phyloP scores from a whole-genome alignment of 805 yeast species.

The Ogataea kodamae region DNA sequence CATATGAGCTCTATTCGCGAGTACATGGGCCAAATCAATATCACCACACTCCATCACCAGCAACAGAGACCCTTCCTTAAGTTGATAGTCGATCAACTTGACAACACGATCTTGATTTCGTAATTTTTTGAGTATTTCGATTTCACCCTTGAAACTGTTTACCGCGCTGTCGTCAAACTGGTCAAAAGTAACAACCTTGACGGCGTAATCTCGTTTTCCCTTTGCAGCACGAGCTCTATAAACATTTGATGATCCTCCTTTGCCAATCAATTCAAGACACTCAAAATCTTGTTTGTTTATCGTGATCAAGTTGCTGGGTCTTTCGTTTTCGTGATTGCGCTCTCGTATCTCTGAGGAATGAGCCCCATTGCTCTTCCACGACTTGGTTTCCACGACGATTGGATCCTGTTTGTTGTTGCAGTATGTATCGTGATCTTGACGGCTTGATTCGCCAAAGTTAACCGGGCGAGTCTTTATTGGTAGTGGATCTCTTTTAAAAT shows the following conservation, averaged over 20 bases:
- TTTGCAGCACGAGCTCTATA: conserved; percentile 60
- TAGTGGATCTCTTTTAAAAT: conserved; percentile 5
- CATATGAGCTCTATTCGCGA: conserved; percentile 49
- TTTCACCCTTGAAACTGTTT: conserved; percentile 85
- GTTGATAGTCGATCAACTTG: conserved; percentile 67
- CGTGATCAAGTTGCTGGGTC: conserved; percentile 16
- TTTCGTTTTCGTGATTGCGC: conserved; percentile 4
- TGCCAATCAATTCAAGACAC: conserved; percentile 73
- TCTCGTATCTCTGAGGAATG: conserved; percentile 3
- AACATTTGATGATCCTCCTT: conserved; percentile 92
- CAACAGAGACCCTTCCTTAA: conserved; percentile 58
- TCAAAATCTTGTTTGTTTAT: conserved; percentile 68
- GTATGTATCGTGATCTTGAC: too few species aligned
- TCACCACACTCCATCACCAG: conserved; percentile 96
- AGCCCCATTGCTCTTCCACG: too few species aligned
- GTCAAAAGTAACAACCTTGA: conserved; percentile 77
- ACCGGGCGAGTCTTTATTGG: too few species aligned
- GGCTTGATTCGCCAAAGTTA: too few species aligned
- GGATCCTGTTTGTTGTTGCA: not conserved
- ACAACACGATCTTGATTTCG: conserved; percentile 70
- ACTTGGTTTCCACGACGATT: too few species aligned
- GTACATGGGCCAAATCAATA: conserved; percentile 78
- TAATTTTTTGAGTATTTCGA: conserved; percentile 63
- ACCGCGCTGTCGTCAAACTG: conserved; percentile 75
- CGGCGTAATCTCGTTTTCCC: conserved; percentile 63